phyloP scores from a whole-genome alignment of 306 rosid genomes.

The Pueraria montana region DNA sequence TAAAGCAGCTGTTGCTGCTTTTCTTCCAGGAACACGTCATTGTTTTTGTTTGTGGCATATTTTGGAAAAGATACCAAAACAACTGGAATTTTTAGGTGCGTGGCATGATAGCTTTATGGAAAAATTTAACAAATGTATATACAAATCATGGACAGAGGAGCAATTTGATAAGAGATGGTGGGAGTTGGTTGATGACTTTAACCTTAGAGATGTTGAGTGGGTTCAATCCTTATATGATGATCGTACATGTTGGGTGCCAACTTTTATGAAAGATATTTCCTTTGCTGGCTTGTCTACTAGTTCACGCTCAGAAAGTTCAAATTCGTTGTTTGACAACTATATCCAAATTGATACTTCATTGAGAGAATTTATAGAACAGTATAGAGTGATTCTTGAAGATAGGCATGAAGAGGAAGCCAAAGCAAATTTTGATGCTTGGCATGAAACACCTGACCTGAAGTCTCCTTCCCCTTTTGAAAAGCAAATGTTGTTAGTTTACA shows the following conservation, averaged over 20 bases:
- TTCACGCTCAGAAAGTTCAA: slow-evolving; percentile 59
- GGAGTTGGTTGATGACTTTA: slow-evolving; percentile 62
- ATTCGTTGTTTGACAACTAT: slow-evolving; percentile 59
- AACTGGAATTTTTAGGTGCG: slow-evolving; percentile 58
- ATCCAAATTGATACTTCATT: slow-evolving; percentile 61
- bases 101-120: slow-evolving; percentile 61
- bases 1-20: slow-evolving; percentile 63
- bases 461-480: slow-evolving; percentile 76
- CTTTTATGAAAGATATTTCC: slow-evolving; percentile 60
- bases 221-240: slow-evolving; percentile 62
- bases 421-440: slow-evolving; percentile 78
- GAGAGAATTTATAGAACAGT: slow-evolving; percentile 61
- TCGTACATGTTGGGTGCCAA: slow-evolving; percentile 66
- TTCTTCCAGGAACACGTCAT: slow-evolving; percentile 68
- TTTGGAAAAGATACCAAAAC: slow-evolving; percentile 70
- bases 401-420: slow-evolving; percentile 75
- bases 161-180: slow-evolving; percentile 73
- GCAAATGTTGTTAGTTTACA: slow-evolving; percentile 60
- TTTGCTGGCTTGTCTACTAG: slow-evolving; percentile 61
- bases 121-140: slow-evolving; percentile 60
- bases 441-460: slow-evolving; percentile 71
- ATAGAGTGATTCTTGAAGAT: slow-evolving; percentile 63
- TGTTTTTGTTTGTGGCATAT: slow-evolving; percentile 73
- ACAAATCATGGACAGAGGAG: slow-evolving; percentile 65
- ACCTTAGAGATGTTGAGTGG: slow-evolving; percentile 64